Evolutionary conservation across 306 rosid species (phyloP), one percentile per base, ranked within the genome.

Genomic region (Senna tora): DNA sequence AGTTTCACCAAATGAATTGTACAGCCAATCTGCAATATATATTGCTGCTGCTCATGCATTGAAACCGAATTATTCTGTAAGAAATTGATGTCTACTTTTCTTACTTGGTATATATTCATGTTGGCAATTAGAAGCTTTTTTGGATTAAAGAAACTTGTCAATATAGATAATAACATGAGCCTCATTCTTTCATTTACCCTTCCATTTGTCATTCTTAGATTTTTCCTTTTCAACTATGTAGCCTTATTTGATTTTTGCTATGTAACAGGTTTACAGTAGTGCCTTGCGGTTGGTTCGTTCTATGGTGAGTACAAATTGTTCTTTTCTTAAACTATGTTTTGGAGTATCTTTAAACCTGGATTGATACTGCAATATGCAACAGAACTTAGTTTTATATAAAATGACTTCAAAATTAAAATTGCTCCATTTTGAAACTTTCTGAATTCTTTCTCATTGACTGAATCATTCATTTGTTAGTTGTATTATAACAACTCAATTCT

Each of bases 11-110:
- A 84, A 91, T 82, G 99, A 95, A 75, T 45, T 91, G 82, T 95
- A 95, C 86, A 89, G 99, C 85, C 99, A 95, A 84, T 95, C 99
- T 50, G 99, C 99, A 22, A 94, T 95, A 79, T 91, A 95, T 82
- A 95, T 95, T 78, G 97, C 97, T 34, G 96, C 99, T 85, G 96
- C 99, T 65, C 99, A 94, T 86, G 96, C 99, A 50, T 78, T 94
- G 84, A 94, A 91, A 81, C 93, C 99, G 60, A 94, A 75, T 73
- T 94, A 95, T 84, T 89, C 92, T 47, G 99, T 94, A 86, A 82
- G 90, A 69, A 50, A 70, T 36, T 49, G 28, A 45, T 57, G 57
- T 43, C 51, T 72, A 9, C 34, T 51, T 46, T 57, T 34, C 70
- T 77, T 69, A 64, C 49, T 75, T 66, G 6, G 45, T 52, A 33